Evolutionary conservation across 2,329 filamentous ascomycete species (phyloP), one percentile per base, ranked within the genome.

Genomic region (Eutypella sp.): DNA sequence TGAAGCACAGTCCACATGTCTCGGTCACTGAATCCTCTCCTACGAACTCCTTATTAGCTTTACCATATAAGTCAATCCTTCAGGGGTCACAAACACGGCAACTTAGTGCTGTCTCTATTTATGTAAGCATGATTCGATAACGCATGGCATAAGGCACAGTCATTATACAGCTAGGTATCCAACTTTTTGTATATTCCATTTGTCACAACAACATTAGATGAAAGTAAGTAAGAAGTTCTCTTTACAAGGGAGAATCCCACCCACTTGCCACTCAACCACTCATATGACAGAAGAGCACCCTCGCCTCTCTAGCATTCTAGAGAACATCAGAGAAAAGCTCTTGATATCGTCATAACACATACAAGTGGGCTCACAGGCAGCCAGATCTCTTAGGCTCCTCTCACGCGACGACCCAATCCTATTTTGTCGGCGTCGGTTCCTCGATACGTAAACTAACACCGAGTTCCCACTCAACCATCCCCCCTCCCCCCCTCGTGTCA

Each of bases 401-500:
- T 22, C 22, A 39, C 19, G 15, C 36, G 13, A 39, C 20, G 23
- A 6, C 20, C 36, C 36, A 38, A 38, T 20, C 20, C 31, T n/a
- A n/a, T n/a, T n/a, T n/a, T n/a, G 13, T 39, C 20, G 36, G 36
- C 36, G 23, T 22, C 36, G 23, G 20, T 39, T 39, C 36, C 36
- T 39, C 23, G 36, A 39, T 39, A 39, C 18, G 36, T 39, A 13
- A 11, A 22, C 36, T 15, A 24, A 15, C 10, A 16, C 36, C 36
- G 36, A 39, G 36, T 39, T 39, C 20, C 36, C 36, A 39, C 36
- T 37, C n/a, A n/a, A n/a, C n/a, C n/a, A n/a, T n/a, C n/a, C n/a
- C n/a, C 34, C 18, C 20, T 11, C 34, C 18, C 29, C 16, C 29
- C 13, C 5, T 33, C 29, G 29, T 33, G 29, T 15, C 36, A 39